Conservation (phyloP, 768 basidiomycete species). For the Guyanaporus albipodus region DNA sequence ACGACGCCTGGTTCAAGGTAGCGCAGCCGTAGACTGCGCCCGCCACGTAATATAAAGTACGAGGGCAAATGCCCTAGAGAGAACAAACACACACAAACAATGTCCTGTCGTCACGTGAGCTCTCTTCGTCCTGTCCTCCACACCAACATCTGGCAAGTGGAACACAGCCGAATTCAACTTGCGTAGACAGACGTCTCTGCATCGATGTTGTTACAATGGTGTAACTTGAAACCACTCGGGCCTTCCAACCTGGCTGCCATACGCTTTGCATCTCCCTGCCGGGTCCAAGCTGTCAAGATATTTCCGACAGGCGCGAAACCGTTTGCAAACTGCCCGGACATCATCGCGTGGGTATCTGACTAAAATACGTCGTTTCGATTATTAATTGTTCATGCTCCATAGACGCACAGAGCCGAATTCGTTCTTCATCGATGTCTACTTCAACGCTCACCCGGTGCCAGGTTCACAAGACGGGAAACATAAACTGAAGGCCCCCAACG, state of each 20-base stretch:
- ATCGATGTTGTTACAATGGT: conserved; percentile 63
- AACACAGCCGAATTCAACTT: no score
- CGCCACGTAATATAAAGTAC: no score
- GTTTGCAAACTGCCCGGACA: conserved; percentile 55
- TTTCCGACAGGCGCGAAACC: conserved; percentile 65
- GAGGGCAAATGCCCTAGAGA: neutral
- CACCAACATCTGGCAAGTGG: neutral
- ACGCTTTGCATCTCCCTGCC: conserved; percentile 65
- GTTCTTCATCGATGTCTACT: conserved; percentile 71
- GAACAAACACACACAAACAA: conserved; percentile 17
- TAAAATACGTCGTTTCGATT: neutral
- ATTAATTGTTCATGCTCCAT: conserved; percentile 1
- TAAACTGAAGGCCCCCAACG: conserved; percentile 64
- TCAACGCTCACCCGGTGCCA: conserved; percentile 61
- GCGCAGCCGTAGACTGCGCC: no score
- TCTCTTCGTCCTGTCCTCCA: neutral
- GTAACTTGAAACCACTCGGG: conserved; percentile 54
- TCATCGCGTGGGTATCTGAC: conserved; percentile 52
- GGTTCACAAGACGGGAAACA: conserved; percentile 44
- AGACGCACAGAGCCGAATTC: conserved; percentile 70
- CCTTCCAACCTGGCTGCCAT: conserved; percentile 61
- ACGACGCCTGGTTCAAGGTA: no score
- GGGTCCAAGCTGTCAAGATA: conserved; percentile 62
- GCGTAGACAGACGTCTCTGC: no score
- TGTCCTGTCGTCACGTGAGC: conserved; percentile 13